Conservation (phyloP, 768 basidiomycete genomes). For the Amanita rimosa region DNA sequence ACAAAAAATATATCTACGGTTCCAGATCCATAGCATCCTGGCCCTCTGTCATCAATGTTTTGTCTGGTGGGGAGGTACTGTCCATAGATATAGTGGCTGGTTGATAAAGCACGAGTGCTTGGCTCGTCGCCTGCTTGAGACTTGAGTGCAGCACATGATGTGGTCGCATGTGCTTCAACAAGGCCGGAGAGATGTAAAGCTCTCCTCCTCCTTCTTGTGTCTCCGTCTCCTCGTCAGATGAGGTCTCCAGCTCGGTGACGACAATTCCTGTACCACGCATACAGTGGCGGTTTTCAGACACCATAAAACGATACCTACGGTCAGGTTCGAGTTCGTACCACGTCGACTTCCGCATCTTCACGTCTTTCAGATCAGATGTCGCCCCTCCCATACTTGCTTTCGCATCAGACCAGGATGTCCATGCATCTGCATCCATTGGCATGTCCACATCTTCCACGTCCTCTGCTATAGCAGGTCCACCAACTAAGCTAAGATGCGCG, state of each 20-base stretch:
- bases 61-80: constrained; percentile 2
- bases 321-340: constrained; percentile 67
- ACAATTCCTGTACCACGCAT: constrained; percentile 38
- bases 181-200: constrained; percentile 29
- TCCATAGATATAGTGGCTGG: constrained; percentile 13
- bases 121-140: constrained; percentile 16
- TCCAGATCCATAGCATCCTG: constrained; percentile 50
- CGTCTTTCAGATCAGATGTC: constrained; percentile 24
- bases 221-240: constrained; percentile 30
- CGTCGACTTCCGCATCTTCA: constrained; percentile 50
- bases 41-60: constrained; percentile 6
- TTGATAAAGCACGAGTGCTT: constrained; percentile 47
- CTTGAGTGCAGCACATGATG: constrained; percentile 13
- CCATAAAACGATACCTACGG: constrained; percentile 27
- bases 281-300: neutral
- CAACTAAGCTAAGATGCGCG: constrained; percentile 34
- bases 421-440: constrained; percentile 9
- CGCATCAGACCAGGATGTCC: neutral
- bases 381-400: constrained; percentile 5
- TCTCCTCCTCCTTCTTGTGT: constrained; percentile 8
- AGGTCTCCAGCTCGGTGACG: constrained; percentile 46
- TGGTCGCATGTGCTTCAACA: constrained; percentile 34
- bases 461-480: constrained; percentile 7
- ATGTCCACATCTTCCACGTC: constrained; percentile 5
- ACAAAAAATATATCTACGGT: constrained; percentile 8